phyloP scores from a whole-genome alignment of 2,329 filamentous ascomycete species.

The Penicillium sp. region DNA sequence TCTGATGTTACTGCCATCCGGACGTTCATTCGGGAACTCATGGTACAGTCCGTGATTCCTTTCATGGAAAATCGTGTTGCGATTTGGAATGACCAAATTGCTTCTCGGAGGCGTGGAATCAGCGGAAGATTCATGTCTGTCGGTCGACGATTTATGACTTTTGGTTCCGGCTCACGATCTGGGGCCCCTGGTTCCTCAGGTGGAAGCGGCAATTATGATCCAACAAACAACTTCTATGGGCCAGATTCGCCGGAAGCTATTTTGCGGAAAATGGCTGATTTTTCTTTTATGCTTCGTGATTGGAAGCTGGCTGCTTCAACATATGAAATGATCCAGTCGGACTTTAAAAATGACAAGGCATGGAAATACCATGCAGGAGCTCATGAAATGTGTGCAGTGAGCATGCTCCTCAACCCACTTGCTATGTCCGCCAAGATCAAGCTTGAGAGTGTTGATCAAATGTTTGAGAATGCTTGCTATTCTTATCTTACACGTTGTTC shows the following conservation, averaged over 20 bases:
- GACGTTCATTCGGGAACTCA: constrained; percentile 89
- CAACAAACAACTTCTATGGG: constrained; percentile 73
- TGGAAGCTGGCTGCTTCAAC: constrained; percentile 91
- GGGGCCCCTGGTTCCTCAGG: constrained; percentile 50
- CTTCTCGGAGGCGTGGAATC: constrained; percentile 82
- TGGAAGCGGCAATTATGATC: constrained; percentile 68
- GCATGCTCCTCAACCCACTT: constrained; percentile 74
- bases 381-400: constrained; percentile 91
- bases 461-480: constrained; percentile 87
- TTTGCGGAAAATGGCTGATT: constrained; percentile 91
- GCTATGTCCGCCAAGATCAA: constrained; percentile 72
- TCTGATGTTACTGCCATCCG: constrained; percentile 86
- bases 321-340: constrained; percentile 83
- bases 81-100: constrained; percentile 96
- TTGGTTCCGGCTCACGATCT: constrained; percentile 66
- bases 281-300: constrained; percentile 94
- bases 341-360: constrained; percentile 93
- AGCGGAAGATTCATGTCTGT: constrained; percentile 92
- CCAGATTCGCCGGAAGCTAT: constrained; percentile 83
- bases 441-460: constrained; percentile 76
- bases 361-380: constrained; percentile 93
- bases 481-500: constrained; percentile 86
- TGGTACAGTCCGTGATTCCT: constrained; percentile 89
- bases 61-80: constrained; percentile 93
- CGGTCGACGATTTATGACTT: constrained; percentile 84